Base-by-base conservation (phyloP, 2,329 filamentous ascomycete genomes). In the Hymenoscyphus linearis region DNA sequence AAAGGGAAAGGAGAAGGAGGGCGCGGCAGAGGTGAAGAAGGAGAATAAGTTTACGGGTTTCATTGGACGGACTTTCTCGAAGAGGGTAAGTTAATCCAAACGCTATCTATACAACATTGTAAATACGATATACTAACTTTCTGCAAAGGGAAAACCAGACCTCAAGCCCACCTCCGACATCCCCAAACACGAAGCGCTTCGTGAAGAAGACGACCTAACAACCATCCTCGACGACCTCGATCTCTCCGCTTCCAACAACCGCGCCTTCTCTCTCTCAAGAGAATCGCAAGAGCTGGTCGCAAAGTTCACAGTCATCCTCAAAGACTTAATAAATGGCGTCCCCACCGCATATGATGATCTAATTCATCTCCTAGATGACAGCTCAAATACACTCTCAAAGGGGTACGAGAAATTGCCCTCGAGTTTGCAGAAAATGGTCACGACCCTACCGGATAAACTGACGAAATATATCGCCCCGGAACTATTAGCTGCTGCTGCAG, bases 321-420 rank as follows among this genome's bases (percentile, higher is more conserved):
- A 93, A 73, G 95, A 99, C 73, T 83, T 97, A 16, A 85, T 95
- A 70, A 93, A 92, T 72, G 95, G 95, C 64, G 95, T 91, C 1
- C 95, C 95, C 2, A 97, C 93, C 0, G 95, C 95, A 2, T 96
- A 96, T 74, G 83, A 89, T 71, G 95, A 99, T 73, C 86, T 99
- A n/a, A 85, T 79, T 2, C 70, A 72, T 14, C 80, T 88, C 25
- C 74, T 88, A 52, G 82, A 86, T 62, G 83, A 87, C 71, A 80
- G 80, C 63, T 83, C 87, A 70, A 81, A 82, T 62, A 77, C 80
- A n/a, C 77, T 88, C n/a, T 77, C 79, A 47, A 79, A 79, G 61
- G 80, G 80, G 62, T 88, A 83, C 70, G 84, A 86, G 61, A 81
- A 86, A 65, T 82, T 98, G 52, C 93, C 93, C 0, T 79, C 80